Evolutionary conservation across 345 rosid genomes (phyloP).

Genomic region (Eucalyptus marginata): DNA sequence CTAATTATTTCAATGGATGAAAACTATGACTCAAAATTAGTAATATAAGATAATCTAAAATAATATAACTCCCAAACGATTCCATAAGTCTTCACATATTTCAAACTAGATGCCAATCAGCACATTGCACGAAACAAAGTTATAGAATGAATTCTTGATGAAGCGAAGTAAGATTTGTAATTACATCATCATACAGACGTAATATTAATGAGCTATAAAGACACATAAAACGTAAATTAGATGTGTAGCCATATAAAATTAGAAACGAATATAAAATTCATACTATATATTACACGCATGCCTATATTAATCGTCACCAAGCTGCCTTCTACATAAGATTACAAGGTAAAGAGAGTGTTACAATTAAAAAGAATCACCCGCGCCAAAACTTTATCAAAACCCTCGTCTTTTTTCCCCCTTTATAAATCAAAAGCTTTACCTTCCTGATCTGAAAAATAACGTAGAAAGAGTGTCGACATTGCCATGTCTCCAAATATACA

Average conservation of each 20-base stretch:
- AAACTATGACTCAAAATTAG: neutral
- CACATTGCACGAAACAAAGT: neutral
- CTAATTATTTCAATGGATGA: neutral
- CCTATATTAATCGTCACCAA: neutral
- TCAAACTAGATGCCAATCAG: neutral
- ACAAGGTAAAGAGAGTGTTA: neutral
- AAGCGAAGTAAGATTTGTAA: neutral
- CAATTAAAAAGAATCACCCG: neutral
- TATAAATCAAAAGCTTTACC: neutral
- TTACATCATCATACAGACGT: neutral
- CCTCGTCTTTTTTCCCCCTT: neutral
- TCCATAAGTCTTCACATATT: neutral
- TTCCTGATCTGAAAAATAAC: neutral
- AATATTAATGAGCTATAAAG: neutral
- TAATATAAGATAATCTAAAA: neutral
- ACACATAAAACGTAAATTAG: neutral
- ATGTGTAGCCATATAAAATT: neutral
- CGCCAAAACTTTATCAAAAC: neutral
- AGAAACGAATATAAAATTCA: too few species aligned
- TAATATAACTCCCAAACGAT: neutral
- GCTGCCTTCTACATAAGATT: neutral
- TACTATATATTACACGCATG: neutral
- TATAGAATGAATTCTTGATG: neutral
- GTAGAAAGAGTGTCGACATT: neutral
- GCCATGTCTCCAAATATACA: neutral